Evolutionary conservation across 2,329 filamentous ascomycete genomes (phyloP), one percentile per base, ranked within the genome.

Genomic region (Penicillium griseofulvum): DNA sequence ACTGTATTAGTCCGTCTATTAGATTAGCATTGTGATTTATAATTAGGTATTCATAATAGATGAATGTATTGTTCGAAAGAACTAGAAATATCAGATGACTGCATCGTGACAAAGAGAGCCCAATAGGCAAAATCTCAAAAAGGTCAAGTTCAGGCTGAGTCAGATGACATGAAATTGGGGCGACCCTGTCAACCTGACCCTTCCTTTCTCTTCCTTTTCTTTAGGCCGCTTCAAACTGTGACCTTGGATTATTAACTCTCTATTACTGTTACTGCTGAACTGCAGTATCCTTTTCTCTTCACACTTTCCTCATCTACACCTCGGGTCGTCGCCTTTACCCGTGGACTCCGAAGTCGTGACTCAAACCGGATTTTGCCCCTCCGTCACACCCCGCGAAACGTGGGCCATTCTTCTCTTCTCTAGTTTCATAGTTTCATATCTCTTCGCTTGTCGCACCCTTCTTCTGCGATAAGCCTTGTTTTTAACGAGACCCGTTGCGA

Each of bases 311-410:
- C 19, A 41, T 19, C 19, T 31, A 16, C 37, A 8, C 29, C 43
- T 26, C 17, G 16, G 43, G 19, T 55, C 31, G 37, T 42, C 37
- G 44, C 31, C 24, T 50, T 43, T 5, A 36, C 31, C 31, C 31
- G 31, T 16, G 14, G 14, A 34, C n/a, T 34, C 26, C 44, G 22
- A 47, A 44, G 28, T 45, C 46, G 50, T 65, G 63, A 65, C 60
- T 65, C 63, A 65, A 65, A 65, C 52, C 49, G 48, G 19, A 28
- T 52, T 39, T 44, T 55, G 51, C 42, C 49, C 57, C 60, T 54
- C 54, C 57, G 41, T 46, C 33, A 28, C 52, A 57, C 62, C 63
- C 62, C 63, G 60, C 63, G 60, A 41, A 64, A 58, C 58, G 60
- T 64, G 62, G 58, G 51, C 44, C 41, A 53, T 43, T 57, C 45